These are phyloP conservation scores for Melaleuca alternifolia DNA, from an alignment of 345 rosid genomes.

Conservation along the genomic window DNA sequence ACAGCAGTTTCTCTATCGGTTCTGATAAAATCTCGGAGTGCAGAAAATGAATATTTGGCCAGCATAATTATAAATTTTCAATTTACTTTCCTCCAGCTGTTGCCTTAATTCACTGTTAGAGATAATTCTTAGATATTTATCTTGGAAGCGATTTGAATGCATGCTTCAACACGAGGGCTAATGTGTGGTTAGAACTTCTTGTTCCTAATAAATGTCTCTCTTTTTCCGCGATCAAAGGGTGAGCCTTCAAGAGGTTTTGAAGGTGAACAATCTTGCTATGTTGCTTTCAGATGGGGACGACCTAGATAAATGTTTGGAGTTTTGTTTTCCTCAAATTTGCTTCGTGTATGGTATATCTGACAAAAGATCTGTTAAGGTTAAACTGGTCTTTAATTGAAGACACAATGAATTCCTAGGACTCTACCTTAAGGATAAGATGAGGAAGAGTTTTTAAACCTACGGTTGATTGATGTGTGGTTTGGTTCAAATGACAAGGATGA, in stretches of 20 bases:
- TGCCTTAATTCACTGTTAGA: background rate
- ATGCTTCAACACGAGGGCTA: background rate
- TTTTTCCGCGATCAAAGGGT: constrained; percentile 61
- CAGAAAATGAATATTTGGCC: background rate
- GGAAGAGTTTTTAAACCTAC: background rate
- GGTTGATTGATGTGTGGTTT: background rate
- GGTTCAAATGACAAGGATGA: background rate
- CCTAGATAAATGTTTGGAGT: constrained; percentile 51
- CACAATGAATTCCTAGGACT: background rate
- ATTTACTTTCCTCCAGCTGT: background rate
- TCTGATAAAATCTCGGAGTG: background rate
- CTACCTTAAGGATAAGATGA: background rate
- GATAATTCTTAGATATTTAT: background rate
- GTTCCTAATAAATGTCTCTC: background rate
- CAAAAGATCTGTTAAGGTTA: background rate
- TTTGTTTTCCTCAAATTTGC: background rate
- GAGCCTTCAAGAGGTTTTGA: constrained; percentile 82
- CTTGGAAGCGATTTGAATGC: background rate
- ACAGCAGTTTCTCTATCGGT: background rate
- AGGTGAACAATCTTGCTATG: constrained; percentile 79
- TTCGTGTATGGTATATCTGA: background rate
- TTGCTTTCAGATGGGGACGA: constrained; percentile 80
- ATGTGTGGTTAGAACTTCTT: background rate
- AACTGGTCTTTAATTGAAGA: background rate
- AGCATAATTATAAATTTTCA: background rate